Percentiles rank a stretch among this genome's conserved stretches.
Conservation (phyloP, 306 rosid species). For the Quercus dentata region DNA sequence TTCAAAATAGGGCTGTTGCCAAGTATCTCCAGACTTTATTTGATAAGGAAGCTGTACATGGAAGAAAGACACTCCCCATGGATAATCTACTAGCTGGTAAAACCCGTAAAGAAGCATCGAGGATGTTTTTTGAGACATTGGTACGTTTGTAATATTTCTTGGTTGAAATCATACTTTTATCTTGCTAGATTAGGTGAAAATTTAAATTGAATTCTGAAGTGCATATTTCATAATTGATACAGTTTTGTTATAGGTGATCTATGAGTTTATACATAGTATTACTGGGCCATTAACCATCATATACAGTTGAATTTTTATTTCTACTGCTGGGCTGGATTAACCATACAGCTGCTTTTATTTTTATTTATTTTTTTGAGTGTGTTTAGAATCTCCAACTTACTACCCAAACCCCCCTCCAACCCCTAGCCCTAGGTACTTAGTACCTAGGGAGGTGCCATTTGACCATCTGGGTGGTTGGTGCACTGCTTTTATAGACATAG, state of each 20-base stretch:
- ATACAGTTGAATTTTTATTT: background rate
- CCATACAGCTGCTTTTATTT: no score
- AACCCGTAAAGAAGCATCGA: slow-evolving; percentile 73
- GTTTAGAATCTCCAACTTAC: no score
- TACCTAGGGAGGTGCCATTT: no score
- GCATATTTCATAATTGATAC: background rate
- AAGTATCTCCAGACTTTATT: slow-evolving; percentile 87
- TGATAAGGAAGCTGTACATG: slow-evolving; percentile 67
- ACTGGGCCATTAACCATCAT: background rate
- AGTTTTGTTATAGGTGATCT: background rate
- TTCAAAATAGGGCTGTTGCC: slow-evolving; percentile 69
- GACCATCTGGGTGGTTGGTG: no score
- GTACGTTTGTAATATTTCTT: slow-evolving; percentile 43
- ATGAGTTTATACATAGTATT: background rate
- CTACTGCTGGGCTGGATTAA: no score
- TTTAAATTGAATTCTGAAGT: background rate
- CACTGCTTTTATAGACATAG: no score
- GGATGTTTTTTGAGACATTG: slow-evolving; percentile 79
- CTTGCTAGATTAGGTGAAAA: background rate
- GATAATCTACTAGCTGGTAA: slow-evolving; percentile 65
- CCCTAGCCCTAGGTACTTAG: no score
- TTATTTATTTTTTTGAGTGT: no score
- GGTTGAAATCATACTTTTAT: background rate
- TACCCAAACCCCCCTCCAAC: no score
- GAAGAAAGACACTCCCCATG: slow-evolving; percentile 63